phyloP scores from a whole-genome alignment of 1,139 yeast species.

The Sporopachydermia cereana region DNA sequence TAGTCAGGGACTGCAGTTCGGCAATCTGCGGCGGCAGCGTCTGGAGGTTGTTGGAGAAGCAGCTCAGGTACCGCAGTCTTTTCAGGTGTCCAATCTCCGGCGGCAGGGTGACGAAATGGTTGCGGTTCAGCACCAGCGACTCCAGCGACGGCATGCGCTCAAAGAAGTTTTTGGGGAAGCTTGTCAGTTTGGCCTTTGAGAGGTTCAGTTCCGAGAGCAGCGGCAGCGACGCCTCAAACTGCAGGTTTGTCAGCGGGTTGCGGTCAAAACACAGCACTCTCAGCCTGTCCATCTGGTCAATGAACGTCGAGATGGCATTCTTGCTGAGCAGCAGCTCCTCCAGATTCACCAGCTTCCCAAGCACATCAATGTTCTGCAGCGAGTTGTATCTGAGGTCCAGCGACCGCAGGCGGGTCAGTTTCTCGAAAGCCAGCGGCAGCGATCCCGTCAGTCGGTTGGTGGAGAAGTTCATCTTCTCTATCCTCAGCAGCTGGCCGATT shows the following conservation, averaged over 20 bases:
- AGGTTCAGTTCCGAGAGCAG: constrained; percentile 64
- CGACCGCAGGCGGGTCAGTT: constrained; percentile 48
- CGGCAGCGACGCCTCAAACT: constrained; percentile 43
- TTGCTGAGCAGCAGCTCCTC: constrained; percentile 70
- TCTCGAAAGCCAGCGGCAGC: constrained; percentile 42
- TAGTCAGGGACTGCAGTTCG: constrained; percentile 44
- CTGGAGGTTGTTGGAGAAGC: constrained; percentile 66
- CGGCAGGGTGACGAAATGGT: constrained; percentile 73
- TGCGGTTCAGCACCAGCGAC: constrained; percentile 65
- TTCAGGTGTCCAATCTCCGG: constrained; percentile 49
- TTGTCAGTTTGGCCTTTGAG: constrained; percentile 71
- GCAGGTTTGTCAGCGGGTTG: constrained; percentile 73
- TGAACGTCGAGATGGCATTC: constrained; percentile 63
- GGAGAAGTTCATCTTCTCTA: constrained; percentile 62
- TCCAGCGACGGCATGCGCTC: constrained; percentile 56
- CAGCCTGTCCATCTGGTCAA: constrained; percentile 47
- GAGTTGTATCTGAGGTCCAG: constrained; percentile 72
- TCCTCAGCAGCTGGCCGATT: constrained; percentile 43
- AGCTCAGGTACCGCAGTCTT: constrained; percentile 53
- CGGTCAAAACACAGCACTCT: constrained; percentile 47
- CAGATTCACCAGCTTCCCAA: constrained; percentile 51
- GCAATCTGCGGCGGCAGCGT: constrained; percentile 62
- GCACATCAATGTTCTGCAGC: constrained; percentile 49
- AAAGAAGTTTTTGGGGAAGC: constrained; percentile 56
- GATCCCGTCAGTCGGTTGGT: constrained; percentile 55